Evolutionary conservation across 2,329 filamentous ascomycete species (phyloP).

Genomic region (Paecilomyces fulvus): DNA sequence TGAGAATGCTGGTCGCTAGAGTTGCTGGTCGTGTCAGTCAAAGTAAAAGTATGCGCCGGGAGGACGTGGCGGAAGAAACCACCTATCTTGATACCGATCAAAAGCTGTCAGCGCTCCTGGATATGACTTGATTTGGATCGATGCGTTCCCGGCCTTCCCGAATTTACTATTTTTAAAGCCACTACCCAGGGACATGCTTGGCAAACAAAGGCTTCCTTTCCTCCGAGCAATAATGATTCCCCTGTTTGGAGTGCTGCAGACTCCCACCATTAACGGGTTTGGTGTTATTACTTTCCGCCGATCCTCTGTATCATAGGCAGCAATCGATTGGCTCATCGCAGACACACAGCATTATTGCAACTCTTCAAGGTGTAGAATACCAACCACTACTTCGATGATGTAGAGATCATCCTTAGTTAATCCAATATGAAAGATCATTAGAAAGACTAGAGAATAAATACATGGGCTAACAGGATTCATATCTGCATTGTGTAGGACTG

Average conservation of each 20-base stretch:
- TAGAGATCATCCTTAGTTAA: neutral
- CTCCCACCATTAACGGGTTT: neutral
- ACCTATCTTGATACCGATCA: constrained; percentile 19
- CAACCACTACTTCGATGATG: neutral
- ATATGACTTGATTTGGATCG: constrained; percentile 23
- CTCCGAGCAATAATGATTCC: neutral
- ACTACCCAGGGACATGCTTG: neutral
- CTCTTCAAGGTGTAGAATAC: neutral
- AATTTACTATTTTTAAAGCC: neutral
- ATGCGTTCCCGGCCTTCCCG: neutral
- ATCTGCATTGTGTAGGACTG: neutral
- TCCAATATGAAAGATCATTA: neutral
- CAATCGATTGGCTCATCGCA: neutral
- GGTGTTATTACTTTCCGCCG: neutral
- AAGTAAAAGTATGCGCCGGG: constrained; percentile 11
- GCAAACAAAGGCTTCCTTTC: neutral
- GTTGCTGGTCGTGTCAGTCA: constrained; percentile 31
- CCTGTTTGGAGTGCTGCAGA: neutral
- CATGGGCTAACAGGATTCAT: neutral
- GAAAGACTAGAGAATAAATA: neutral
- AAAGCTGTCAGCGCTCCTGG: constrained; percentile 30
- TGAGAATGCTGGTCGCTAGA: constrained; percentile 38
- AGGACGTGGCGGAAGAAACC: constrained; percentile 7
- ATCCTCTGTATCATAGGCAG: neutral
- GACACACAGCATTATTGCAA: neutral